Evolutionary conservation across 257 asterid species (phyloP).

Genomic region (Buddleja alternifolia): DNA sequence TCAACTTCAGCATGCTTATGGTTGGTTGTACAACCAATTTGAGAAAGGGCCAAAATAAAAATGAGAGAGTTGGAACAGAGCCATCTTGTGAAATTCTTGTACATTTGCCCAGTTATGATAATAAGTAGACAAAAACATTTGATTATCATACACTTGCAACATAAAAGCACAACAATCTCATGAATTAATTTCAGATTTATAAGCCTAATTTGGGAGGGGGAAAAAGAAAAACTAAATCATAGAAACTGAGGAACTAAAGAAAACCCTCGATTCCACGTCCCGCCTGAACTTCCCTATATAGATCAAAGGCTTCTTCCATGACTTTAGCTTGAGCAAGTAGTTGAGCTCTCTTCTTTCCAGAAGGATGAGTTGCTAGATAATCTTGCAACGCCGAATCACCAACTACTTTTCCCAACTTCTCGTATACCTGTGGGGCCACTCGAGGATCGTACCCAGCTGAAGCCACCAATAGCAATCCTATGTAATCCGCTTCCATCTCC

Average conservation of each 20-base stretch:
- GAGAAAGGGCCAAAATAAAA: too few relatives aligned
- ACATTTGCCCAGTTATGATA: too few relatives aligned
- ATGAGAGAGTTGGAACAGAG: too few relatives aligned
- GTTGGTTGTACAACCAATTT: too few relatives aligned
- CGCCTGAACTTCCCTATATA: conserved; percentile 57
- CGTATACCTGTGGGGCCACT: conserved; percentile 80
- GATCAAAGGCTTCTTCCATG: conserved; percentile 82
- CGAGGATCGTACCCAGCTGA: conserved; percentile 93
- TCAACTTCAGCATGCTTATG: not conserved
- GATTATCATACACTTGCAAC: too few relatives aligned
- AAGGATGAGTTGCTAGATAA: conserved; percentile 93
- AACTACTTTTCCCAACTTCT: conserved; percentile 66
- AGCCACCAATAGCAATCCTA: conserved; percentile 72
- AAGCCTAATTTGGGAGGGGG: too few relatives aligned
- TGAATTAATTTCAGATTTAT: too few relatives aligned
- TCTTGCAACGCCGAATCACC: conserved; percentile 59
- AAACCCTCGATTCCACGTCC: conserved; percentile 83
- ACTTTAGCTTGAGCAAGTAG: conserved; percentile 76
- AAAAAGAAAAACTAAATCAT: too few relatives aligned
- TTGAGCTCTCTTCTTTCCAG: conserved; percentile 83
- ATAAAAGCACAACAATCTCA: too few relatives aligned
- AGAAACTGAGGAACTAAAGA: too few relatives aligned
- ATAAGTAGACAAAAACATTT: too few relatives aligned
- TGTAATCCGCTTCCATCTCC: conserved; percentile 98
- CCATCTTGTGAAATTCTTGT: too few relatives aligned